Conservation (phyloP, 768 basidiomycete species). For the Gymnopilus dilepis region DNA sequence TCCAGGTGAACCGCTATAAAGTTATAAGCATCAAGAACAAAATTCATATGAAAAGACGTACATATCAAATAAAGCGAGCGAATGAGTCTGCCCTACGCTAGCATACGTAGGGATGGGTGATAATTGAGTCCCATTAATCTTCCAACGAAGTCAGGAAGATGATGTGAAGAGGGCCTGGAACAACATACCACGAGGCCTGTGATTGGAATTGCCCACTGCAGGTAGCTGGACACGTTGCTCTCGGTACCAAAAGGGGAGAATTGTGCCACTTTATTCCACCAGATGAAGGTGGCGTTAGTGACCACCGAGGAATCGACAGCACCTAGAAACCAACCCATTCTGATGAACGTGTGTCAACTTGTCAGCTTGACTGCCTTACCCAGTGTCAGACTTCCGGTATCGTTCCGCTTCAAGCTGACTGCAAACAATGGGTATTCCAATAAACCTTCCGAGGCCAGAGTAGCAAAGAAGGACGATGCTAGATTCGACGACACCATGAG, state of each 20-base stretch:
- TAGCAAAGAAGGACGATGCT: conserved; percentile 75
- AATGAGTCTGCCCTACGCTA: conserved; percentile 52
- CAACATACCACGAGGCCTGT: conserved; percentile 55
- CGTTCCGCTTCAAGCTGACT: conserved; percentile 64
- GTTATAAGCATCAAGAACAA: neutral
- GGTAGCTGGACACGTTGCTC: conserved; percentile 68
- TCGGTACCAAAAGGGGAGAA: conserved; percentile 68
- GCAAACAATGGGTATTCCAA: conserved; percentile 81
- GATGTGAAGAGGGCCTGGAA: neutral
- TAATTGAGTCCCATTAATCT: conserved; percentile 63
- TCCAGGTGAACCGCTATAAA: conserved; percentile 67
- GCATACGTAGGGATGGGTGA: conserved; percentile 70
- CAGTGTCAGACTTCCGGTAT: conserved; percentile 65
- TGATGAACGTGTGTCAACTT: no score
- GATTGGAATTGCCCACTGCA: conserved; percentile 77
- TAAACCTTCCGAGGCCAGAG: conserved; percentile 63
- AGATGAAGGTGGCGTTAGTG: conserved; percentile 58
- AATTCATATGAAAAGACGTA: conserved; percentile 38
- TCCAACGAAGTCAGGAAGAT: neutral
- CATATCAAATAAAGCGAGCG: conserved; percentile 78
- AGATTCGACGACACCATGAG: neutral
- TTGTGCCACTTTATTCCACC: conserved; percentile 77
- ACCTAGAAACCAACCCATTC: no score
- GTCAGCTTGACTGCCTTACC: conserved; percentile 56
- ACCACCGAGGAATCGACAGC: conserved; percentile 78